A percentile compares a stretch with the other conserved stretches of the same genome.
These are phyloP conservation scores for Truncatella angustata DNA, from an alignment of 2,329 filamentous ascomycete species.

Conservation along the genomic window DNA sequence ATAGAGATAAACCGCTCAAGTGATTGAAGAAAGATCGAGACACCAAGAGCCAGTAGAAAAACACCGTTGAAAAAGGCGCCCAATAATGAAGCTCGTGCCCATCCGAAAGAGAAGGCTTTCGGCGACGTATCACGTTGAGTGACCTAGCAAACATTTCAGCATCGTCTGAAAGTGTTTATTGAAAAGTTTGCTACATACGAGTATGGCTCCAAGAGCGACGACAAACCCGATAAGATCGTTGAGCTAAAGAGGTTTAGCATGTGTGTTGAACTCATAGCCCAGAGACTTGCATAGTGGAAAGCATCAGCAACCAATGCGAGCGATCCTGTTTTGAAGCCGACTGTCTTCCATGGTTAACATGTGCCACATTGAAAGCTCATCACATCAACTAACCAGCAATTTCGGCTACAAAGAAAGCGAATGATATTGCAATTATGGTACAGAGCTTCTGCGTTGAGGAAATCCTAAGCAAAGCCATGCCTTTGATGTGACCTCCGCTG, in stretches of 20 bases:
- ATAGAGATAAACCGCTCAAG: conserved; percentile 67
- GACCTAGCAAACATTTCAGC: conserved; percentile 38
- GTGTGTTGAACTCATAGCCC: neutral
- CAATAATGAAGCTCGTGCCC: conserved; percentile 70
- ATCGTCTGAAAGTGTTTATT: neutral
- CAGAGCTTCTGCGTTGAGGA: conserved; percentile 45
- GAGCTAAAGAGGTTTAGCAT: conserved; percentile 32
- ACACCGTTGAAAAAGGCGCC: conserved; percentile 81
- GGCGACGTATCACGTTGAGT: conserved; percentile 56
- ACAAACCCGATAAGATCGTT: conserved; percentile 70
- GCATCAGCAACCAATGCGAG: conserved; percentile 74
- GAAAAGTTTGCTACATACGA: conserved; percentile 40
- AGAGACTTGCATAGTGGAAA: conserved; percentile 66
- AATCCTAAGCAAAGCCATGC: conserved; percentile 33
- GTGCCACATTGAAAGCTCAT: neutral
- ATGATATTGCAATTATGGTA: conserved; percentile 47
- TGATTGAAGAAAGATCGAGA: conserved; percentile 72
- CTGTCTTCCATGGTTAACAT: conserved; percentile 12
- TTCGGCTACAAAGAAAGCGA: conserved; percentile 51
- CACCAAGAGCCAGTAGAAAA: conserved; percentile 67
- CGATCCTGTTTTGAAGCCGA: conserved; percentile 56
- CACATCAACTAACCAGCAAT: conserved; percentile 40
- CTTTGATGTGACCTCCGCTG: neutral
- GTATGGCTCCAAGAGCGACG: conserved; percentile 63
- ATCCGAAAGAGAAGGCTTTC: conserved; percentile 67